phyloP scores from a whole-genome alignment of 192 early-diverging fungal genomes.

The Backusella parvicylindrica region DNA sequence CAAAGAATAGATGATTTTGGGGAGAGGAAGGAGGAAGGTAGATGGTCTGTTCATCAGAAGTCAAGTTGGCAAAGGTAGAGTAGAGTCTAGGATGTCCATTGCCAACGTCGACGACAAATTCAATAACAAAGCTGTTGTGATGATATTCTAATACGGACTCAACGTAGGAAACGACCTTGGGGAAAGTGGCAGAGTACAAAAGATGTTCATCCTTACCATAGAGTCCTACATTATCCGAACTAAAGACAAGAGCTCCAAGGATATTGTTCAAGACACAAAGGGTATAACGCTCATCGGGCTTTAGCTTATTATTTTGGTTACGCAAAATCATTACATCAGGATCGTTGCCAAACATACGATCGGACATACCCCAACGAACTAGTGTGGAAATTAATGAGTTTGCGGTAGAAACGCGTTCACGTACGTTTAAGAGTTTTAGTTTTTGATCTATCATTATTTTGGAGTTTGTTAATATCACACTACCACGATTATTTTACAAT shows the following conservation, averaged over 20 bases:
- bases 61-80: conserved; percentile 37
- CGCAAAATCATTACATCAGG: conserved; percentile 52
- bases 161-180: conserved; percentile 25
- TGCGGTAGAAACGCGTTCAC: conserved; percentile 47
- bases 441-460: conserved; percentile 27
- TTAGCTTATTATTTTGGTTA: conserved; percentile 39
- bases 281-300: conserved; percentile 35
- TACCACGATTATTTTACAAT: no score
- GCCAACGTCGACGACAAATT: conserved; percentile 18
- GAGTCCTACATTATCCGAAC: conserved; percentile 39
- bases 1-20: conserved; percentile 18
- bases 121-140: conserved; percentile 37
- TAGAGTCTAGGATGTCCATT: conserved; percentile 8
- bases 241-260: conserved; percentile 46
- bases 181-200: conserved; percentile 33
- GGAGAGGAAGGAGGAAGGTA: conserved; percentile 30
- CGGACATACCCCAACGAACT: conserved; percentile 41
- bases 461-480: background rate
- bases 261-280: conserved; percentile 46
- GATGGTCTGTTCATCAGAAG: conserved; percentile 30
- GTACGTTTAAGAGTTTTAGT: conserved; percentile 41
- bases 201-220: conserved; percentile 34
- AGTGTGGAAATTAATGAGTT: conserved; percentile 48
- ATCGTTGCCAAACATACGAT: conserved; percentile 50
- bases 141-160: conserved; percentile 15